Percentiles rank a stretch among this genome's conserved stretches.
Conservation (phyloP, 148 eudicot species). For the Gaultheria prostrata region DNA sequence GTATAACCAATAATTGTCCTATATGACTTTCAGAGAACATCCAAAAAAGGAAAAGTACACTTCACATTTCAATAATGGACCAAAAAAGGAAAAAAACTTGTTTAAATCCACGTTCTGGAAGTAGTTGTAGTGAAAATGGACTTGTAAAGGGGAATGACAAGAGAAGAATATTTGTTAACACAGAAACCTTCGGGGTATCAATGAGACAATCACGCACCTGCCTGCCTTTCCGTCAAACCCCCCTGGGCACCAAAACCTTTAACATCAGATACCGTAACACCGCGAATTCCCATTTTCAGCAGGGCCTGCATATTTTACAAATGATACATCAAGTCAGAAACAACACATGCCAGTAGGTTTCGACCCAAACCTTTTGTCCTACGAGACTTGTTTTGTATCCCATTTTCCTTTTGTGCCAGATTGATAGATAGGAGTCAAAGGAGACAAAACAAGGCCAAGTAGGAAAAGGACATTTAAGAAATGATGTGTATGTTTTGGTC, state of each 20-base stretch:
- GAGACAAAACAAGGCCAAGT: background rate
- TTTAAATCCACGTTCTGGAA: background rate
- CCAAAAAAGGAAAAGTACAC: background rate
- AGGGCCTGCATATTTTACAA: slow-evolving; percentile 51
- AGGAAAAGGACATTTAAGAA: background rate
- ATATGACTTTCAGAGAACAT: background rate
- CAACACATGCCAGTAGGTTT: background rate
- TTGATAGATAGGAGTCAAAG: background rate
- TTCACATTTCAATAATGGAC: background rate
- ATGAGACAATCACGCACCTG: slow-evolving; percentile 43
- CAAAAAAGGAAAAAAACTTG: background rate
- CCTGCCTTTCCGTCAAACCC: slow-evolving; percentile 77
- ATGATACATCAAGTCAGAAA: slow-evolving; percentile 12
- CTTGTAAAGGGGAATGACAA: background rate
- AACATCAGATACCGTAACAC: slow-evolving; percentile 88
- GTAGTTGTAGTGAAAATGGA: background rate
- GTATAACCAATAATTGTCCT: background rate
- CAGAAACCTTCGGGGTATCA: background rate
- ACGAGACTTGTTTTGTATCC: background rate
- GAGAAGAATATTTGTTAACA: background rate
- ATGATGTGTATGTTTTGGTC: background rate
- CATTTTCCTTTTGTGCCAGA: background rate
- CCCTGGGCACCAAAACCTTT: slow-evolving; percentile 94
- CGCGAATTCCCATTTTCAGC: slow-evolving; percentile 80
- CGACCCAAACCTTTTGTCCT: background rate